These are phyloP conservation scores for Ophiosphaerella herpotricha DNA, from an alignment of 2,329 filamentous ascomycete genomes.

Conservation along the genomic window DNA sequence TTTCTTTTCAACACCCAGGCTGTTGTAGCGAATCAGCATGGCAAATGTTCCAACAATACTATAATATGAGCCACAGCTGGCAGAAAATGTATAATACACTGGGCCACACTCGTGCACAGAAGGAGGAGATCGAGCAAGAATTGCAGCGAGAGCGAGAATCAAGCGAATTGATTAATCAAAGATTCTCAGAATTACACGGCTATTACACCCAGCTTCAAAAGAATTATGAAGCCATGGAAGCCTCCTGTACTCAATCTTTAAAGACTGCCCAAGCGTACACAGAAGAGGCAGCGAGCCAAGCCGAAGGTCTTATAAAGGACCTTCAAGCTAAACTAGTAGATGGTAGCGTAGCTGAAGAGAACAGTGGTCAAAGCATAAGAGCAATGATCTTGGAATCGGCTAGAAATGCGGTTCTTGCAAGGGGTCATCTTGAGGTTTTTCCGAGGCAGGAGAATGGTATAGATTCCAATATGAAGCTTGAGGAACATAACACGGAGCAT, in stretches of 20 bases:
- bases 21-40: no score
- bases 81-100: no score
- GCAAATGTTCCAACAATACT: no score
- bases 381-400: conserved; percentile 16
- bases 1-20: no score
- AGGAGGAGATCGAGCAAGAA: no score
- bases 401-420: conserved; percentile 11
- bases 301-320: conserved; percentile 8
- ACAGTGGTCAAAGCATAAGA: conserved; percentile 15
- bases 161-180: no score
- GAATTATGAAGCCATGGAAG: no score
- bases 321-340: neutral
- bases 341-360: neutral
- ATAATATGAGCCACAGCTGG: no score
- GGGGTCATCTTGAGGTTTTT: conserved; percentile 2
- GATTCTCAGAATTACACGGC: no score
- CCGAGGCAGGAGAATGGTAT: conserved; percentile 5
- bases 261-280: neutral
- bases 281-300: conserved; percentile 5
- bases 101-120: no score
- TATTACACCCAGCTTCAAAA: no score
- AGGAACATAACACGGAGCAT: conserved; percentile 1
- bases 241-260: conserved; percentile 1
- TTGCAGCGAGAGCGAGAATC: no score
- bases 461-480: conserved; percentile 12